Evolutionary conservation across 2,329 filamentous ascomycete species (phyloP), one percentile per base, ranked within the genome.

Genomic region (Verticillium albo-atrum): DNA sequence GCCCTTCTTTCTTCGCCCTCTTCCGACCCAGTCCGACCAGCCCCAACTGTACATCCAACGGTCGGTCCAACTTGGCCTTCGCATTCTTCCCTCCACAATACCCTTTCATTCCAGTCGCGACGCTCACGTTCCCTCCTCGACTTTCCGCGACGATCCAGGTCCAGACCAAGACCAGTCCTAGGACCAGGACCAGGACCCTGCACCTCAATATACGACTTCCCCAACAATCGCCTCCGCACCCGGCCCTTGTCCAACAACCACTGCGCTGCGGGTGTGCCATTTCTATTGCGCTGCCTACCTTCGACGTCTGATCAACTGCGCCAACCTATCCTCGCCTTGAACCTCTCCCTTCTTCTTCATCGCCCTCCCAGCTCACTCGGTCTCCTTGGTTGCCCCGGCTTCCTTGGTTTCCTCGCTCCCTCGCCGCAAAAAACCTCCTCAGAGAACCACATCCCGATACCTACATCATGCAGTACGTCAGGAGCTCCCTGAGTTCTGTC

Each of bases 401-500:
- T 47, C 42, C 42, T 47, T 47, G 42, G 42, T 47, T 23, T 47
- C 42, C 42, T 47, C 42, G 42, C 20, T 47, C 32, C 54, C 32
- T 23, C 35, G 14, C 26, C 30, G 4, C n/a, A 26, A 26, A 26
- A 10, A 30, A 28, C 55, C 35, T 65, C 68, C 42, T 12, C 42
- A 12, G 20, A 47, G 3, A n/a, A 12, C 10, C 42, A 23, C 42
- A 47, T 7, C 9, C 30, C n/a, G 17, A 47, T 23, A 47, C 42
- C 42, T 6, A 47, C 71, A 80, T 74, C 63, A 98, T 98, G 95
- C 93, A 98, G 82, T 98, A 98, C 90, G 93, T 98, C 67, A 87
- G 95, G 67, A 96, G 93, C 71, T 86, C 98, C 68, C 95, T 92
- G 75, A 93, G 93, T 73, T 96, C 92, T 57, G 94, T 99, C 69